Base-by-base conservation (phyloP, 2,329 filamentous ascomycete genomes). In the Colletotrichum sp. region DNA sequence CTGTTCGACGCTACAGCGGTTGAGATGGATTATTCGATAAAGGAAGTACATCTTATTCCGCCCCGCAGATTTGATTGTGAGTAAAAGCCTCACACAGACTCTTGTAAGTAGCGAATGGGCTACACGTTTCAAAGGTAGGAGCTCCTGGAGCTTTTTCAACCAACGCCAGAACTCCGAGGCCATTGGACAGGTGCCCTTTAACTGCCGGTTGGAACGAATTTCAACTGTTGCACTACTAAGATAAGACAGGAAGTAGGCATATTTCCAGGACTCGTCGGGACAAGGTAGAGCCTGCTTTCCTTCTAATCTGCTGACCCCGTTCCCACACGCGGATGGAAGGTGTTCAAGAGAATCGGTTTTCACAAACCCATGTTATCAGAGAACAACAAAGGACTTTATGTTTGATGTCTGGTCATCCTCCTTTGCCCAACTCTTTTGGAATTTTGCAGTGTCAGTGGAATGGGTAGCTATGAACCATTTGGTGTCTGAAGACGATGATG, bases 381-480 rank as follows among this genome's bases (percentile, higher is more conserved):
- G 5, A 43, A n/a, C 1, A 43, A 1, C 0, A n/a, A 43, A 43
- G 18, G 39, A 18, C 39, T 43, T 1, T n/a, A 43, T 18, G 1
- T n/a, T 43, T 43, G 3, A 43, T 9, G 3, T 43, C 18, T n/a
- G 6, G 18, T 43, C 5, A 43, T 43, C 18, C 9, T n/a, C 9
- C 39, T 39, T 39, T 39, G 16, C 8, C 36, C 36, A 39, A 39
- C 16, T 18, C 36, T 39, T 39, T 9, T 39, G 5, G 36, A 18
- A 1, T 18, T 39, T 16, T 8, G 16, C 4, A 39, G 8, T 8
- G 16, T 39, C 36, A 1, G 36, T 43, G 39, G 3, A n/a, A 10
- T 1, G 18, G 39, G 18, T 22, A 18, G n/a, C 43, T 22, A 7
- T 22, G n/a, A 6, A 18, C 43, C 22, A 3, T 13, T 18, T 3